Percentiles rank a stretch among this genome's conserved stretches.
Evolutionary conservation across 176 grass and related monocot genomes (phyloP).

Genomic region (Carex scoparia): DNA sequence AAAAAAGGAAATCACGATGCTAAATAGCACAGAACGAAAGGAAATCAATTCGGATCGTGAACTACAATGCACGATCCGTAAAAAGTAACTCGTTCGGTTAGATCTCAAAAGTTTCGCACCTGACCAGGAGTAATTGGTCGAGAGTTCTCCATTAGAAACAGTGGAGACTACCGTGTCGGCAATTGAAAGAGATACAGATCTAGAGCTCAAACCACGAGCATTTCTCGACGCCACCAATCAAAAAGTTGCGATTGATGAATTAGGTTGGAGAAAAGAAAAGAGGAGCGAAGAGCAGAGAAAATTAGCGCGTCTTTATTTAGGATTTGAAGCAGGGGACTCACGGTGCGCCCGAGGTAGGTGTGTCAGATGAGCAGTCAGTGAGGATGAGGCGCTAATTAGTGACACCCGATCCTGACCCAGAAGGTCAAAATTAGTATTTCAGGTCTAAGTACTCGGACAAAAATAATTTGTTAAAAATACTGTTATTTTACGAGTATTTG

Average conservation of each 20-base stretch:
- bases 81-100: not conserved
- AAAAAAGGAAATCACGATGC: not conserved
- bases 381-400: not conserved
- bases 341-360: not conserved
- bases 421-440: not conserved
- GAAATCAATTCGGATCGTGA: not conserved
- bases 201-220: slow-evolving; percentile 37
- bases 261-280: not conserved
- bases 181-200: slow-evolving; percentile 30
- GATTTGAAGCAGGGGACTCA: slow-evolving; percentile 43
- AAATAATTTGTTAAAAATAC: not conserved
- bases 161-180: not conserved
- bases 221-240: slow-evolving; percentile 24
- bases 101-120: slow-evolving; percentile 36
- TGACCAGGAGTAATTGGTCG: slow-evolving; percentile 48
- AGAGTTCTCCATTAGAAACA: slow-evolving; percentile 33
- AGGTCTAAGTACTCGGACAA: not conserved
- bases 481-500: too few relatives aligned
- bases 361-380: slow-evolving; percentile 22
- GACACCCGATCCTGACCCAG: slow-evolving; percentile 3
- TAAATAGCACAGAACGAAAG: not conserved
- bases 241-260: not conserved
- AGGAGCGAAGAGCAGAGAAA: not conserved
- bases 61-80: not conserved
- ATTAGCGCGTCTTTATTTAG: slow-evolving; percentile 37